Conservation (phyloP, 163 green algal genomes). For the Chlamydomonas reinhardtii region DNA sequence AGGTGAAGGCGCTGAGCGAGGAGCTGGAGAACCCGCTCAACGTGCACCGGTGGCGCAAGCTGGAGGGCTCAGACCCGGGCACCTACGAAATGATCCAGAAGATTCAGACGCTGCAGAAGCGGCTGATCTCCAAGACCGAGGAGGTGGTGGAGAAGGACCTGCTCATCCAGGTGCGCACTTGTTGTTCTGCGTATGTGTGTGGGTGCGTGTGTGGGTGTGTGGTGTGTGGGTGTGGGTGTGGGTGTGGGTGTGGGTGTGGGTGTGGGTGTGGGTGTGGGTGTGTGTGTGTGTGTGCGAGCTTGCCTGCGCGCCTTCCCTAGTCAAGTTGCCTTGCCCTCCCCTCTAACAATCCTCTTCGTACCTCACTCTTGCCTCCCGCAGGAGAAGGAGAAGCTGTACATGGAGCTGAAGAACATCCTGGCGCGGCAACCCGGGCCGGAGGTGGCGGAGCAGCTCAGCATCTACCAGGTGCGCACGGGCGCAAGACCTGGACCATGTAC, state of each 20-base stretch:
- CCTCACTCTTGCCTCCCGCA: slow-evolving; percentile 49
- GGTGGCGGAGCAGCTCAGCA: slow-evolving; percentile 89
- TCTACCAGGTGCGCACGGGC: slow-evolving; percentile 74
- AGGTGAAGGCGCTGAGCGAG: slow-evolving; percentile 88
- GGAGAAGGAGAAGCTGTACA: slow-evolving; percentile 94
- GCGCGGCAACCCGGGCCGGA: slow-evolving; percentile 88
- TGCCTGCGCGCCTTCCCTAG: too few relatives aligned
- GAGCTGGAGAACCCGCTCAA: slow-evolving; percentile 97
- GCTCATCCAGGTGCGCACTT: slow-evolving; percentile 64
- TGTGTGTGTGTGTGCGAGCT: too few relatives aligned
- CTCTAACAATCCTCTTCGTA: background rate
- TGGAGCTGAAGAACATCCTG: slow-evolving; percentile 94
- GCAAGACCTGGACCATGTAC: too few relatives aligned
- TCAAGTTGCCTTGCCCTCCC: too few relatives aligned
- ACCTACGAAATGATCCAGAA: slow-evolving; percentile 97
- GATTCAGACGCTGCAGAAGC: slow-evolving; percentile 94
- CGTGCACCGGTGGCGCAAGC: slow-evolving; percentile 94
- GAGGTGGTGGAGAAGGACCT: slow-evolving; percentile 87
- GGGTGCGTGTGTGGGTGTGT: background rate
- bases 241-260: too few relatives aligned
- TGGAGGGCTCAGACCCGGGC: slow-evolving; percentile 90
- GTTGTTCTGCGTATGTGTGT: background rate
- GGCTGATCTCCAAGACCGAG: slow-evolving; percentile 93
- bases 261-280: too few relatives aligned
- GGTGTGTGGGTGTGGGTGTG: too few relatives aligned